Percentiles rank a stretch among this genome's conserved stretches.
These are phyloP conservation scores for Diaporthe sp. DNA, from an alignment of 2,329 filamentous ascomycete species.

Conservation along the genomic window DNA sequence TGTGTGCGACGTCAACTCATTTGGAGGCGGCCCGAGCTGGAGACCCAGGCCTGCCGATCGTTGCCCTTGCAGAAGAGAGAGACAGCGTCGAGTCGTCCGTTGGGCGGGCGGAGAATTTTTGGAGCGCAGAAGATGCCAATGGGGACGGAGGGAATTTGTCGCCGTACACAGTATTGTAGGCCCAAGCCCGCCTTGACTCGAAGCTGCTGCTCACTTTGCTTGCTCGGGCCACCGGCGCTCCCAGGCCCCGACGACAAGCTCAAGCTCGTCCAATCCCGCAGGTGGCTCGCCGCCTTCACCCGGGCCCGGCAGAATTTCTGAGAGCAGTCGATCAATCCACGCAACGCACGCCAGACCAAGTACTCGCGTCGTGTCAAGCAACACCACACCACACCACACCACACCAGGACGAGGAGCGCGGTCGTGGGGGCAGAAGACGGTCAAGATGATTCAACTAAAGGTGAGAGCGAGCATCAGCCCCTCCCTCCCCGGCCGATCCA, in stretches of 20 bases:
- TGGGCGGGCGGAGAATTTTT: slow-evolving; percentile 28
- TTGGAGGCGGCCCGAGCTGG: slow-evolving; percentile 40
- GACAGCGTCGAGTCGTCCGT: slow-evolving; percentile 11
- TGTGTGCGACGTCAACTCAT: slow-evolving; percentile 32
- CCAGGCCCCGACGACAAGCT: slow-evolving; percentile 30
- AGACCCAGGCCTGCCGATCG: slow-evolving; percentile 21
- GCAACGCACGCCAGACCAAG: slow-evolving; percentile 1
- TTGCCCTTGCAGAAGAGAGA: slow-evolving; percentile 27
- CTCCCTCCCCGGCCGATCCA: not conserved
- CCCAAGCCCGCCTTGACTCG: not conserved
- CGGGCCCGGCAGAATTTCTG: slow-evolving; percentile 36
- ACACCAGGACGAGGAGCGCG: slow-evolving; percentile 33
- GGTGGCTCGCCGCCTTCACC: slow-evolving; percentile 17
- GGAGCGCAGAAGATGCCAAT: slow-evolving; percentile 1
- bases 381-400: slow-evolving; percentile 29
- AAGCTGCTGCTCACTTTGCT: not conserved
- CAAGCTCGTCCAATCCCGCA: not conserved
- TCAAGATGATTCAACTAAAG: slow-evolving; percentile 94
- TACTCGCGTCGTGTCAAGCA: not conserved
- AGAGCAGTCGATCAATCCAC: slow-evolving; percentile 1
- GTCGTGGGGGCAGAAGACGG: slow-evolving; percentile 46
- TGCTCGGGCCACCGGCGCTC: slow-evolving; percentile 20
- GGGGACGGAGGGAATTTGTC: not conserved
- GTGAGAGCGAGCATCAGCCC: slow-evolving; percentile 54
- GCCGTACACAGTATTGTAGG: not conserved